phyloP scores from a whole-genome alignment of 805 yeast genomes.

The Hanseniaspora nectarophila region DNA sequence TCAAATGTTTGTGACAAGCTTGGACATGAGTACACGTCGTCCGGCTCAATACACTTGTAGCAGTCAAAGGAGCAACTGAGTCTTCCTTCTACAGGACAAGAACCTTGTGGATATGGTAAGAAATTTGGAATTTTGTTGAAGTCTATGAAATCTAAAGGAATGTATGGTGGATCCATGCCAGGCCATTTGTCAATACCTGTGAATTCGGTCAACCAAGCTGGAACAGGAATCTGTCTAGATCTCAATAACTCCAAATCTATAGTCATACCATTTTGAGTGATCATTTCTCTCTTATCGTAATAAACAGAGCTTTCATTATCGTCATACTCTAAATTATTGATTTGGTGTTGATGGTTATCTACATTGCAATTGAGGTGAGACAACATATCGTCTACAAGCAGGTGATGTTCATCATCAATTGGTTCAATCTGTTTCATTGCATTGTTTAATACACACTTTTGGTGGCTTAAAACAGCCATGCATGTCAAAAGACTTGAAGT shows the following conservation, averaged over 20 bases:
- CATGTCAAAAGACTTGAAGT: not conserved
- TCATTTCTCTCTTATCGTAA: not conserved
- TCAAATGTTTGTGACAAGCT: conserved; percentile 78
- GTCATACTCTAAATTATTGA: not conserved
- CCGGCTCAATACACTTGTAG: conserved; percentile 58
- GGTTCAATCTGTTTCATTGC: not conserved
- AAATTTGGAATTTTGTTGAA: conserved; percentile 40
- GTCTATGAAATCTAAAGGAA: conserved; percentile 63
- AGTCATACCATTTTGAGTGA: not conserved
- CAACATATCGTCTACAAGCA: conserved; percentile 1
- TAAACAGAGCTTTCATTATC: not conserved
- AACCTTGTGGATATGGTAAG: conserved; percentile 42
- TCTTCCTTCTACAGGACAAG: conserved; percentile 41
- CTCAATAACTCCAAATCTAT: conserved; percentile 3
- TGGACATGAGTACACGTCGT: conserved; percentile 68
- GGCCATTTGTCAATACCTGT: conserved; percentile 80
- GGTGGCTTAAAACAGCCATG: not conserved
- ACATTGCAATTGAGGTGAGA: not conserved
- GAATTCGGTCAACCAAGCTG: conserved; percentile 63
- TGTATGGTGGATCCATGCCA: conserved; percentile 73
- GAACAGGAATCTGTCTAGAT: conserved; percentile 41
- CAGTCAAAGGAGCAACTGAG: conserved; percentile 77
- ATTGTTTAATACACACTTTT: not conserved
- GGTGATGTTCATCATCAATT: not conserved
- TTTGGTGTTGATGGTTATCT: not conserved